Percentiles rank a stretch among this genome's conserved stretches.
These are phyloP conservation scores for Fomitopsis pulvina DNA, from an alignment of 768 basidiomycete species.

Conservation along the genomic window DNA sequence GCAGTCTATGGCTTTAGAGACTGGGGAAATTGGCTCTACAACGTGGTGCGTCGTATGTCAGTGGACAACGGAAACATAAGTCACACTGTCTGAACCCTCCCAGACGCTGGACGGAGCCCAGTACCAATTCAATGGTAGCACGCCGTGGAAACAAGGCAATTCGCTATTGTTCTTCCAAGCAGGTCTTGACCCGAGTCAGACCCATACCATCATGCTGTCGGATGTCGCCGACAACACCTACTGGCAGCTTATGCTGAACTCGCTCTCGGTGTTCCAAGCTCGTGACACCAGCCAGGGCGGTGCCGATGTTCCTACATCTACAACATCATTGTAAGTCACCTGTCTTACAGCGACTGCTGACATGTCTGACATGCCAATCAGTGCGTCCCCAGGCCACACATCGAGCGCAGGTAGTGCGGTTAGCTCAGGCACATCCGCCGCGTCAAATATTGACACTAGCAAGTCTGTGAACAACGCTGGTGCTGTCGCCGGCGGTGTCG, in stretches of 20 bases:
- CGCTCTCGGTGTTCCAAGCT: constrained; percentile 7
- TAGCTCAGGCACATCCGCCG: too few relatives aligned
- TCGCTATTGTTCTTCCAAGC: constrained; percentile 58
- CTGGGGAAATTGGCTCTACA: constrained; percentile 21
- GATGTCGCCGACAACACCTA: constrained; percentile 24
- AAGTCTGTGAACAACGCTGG: too few relatives aligned
- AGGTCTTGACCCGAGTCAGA: constrained; percentile 41
- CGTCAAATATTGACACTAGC: too few relatives aligned
- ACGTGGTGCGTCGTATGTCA: constrained; percentile 24
- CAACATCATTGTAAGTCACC: not conserved
- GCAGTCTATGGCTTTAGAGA: constrained; percentile 12
- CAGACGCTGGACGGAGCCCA: constrained; percentile 28
- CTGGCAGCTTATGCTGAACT: constrained; percentile 6
- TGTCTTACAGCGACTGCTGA: too few relatives aligned
- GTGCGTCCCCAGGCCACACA: not conserved
- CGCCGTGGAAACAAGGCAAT: constrained; percentile 29
- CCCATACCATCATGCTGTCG: constrained; percentile 40
- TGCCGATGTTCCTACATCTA: not conserved
- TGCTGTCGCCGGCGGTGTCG: too few relatives aligned
- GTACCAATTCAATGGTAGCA: constrained; percentile 39
- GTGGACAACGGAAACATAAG: constrained; percentile 44
- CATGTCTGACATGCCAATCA: not conserved
- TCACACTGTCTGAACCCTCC: constrained; percentile 43
- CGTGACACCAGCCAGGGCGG: not conserved
- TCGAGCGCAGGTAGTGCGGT: not conserved